Conservation (phyloP, 2,329 filamentous ascomycete species). For the Acephala macrosclerotiorum region DNA sequence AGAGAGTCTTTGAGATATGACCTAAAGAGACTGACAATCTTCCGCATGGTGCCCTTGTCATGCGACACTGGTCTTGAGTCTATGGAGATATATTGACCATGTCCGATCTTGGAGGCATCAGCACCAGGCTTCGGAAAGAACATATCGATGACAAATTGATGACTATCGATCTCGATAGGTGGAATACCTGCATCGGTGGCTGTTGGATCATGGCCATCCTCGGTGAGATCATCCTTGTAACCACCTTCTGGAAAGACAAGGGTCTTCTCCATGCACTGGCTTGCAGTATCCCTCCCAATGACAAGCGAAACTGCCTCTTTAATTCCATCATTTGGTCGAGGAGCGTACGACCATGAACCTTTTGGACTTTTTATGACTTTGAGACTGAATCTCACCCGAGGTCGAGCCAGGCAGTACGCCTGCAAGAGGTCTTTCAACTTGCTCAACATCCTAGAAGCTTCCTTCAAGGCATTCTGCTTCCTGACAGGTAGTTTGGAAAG, state of each 20-base stretch:
- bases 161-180: not conserved
- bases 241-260: slow-evolving; percentile 11
- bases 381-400: slow-evolving; percentile 66
- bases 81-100: slow-evolving; percentile 70
- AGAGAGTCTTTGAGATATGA: slow-evolving; percentile 51
- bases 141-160: slow-evolving; percentile 58
- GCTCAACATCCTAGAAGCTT: slow-evolving; percentile 61
- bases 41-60: slow-evolving; percentile 63
- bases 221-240: not conserved
- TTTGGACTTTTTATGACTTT: slow-evolving; percentile 61
- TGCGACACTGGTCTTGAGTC: slow-evolving; percentile 70
- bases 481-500: slow-evolving; percentile 70
- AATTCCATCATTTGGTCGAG: slow-evolving; percentile 55
- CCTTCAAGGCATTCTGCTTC: slow-evolving; percentile 62
- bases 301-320: slow-evolving; percentile 68
- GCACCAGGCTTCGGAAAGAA: slow-evolving; percentile 63
- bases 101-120: slow-evolving; percentile 52
- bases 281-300: slow-evolving; percentile 62
- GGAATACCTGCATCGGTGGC: not conserved
- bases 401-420: slow-evolving; percentile 71
- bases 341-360: slow-evolving; percentile 68
- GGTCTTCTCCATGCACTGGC: slow-evolving; percentile 57
- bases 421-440: slow-evolving; percentile 67
- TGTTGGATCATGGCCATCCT: not conserved
- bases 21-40: slow-evolving; percentile 62